Percentiles rank a stretch among this genome's conserved stretches.
phyloP scores from a whole-genome alignment of 257 asterid species.

The Solanum stenotomum region DNA sequence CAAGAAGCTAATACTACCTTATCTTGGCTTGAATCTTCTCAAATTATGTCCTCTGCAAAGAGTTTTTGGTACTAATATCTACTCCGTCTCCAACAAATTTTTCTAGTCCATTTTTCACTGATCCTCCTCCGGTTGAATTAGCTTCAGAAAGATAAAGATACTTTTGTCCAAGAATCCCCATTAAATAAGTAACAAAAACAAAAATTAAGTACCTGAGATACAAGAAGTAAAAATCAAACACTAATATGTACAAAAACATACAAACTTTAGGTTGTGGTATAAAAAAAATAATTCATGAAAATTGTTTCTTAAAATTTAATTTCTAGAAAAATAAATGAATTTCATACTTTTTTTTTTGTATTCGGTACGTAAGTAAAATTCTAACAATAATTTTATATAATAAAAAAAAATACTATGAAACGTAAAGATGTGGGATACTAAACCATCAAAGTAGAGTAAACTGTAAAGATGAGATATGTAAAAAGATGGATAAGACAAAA shows the following conservation, averaged over 20 bases:
- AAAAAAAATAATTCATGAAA: no score
- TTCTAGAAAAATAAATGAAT: background rate
- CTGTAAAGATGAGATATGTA: background rate
- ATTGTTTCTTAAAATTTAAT: no score
- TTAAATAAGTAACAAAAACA: background rate
- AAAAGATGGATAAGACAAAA: background rate
- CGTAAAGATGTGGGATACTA: rapidly evolving
- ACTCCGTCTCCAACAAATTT: background rate
- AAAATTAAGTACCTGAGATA: background rate
- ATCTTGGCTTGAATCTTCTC: background rate
- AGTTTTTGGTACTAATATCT: background rate
- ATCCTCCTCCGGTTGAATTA: background rate
- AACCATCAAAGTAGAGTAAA: rapidly evolving
- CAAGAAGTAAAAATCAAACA: background rate
- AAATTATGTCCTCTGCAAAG: no score
- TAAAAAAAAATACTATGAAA: no score
- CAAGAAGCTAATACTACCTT: background rate
- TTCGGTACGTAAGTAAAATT: rapidly evolving
- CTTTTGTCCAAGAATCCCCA: background rate
- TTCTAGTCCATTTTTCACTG: rapidly evolving
- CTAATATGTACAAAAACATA: no score
- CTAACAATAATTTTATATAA: no score
- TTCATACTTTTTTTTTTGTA: no score
- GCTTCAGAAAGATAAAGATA: background rate
- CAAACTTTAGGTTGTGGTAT: no score